These are phyloP conservation scores for Ustilago cynodontis DNA, from an alignment of 1,284 basidiomycete genomes.

Conservation along the genomic window DNA sequence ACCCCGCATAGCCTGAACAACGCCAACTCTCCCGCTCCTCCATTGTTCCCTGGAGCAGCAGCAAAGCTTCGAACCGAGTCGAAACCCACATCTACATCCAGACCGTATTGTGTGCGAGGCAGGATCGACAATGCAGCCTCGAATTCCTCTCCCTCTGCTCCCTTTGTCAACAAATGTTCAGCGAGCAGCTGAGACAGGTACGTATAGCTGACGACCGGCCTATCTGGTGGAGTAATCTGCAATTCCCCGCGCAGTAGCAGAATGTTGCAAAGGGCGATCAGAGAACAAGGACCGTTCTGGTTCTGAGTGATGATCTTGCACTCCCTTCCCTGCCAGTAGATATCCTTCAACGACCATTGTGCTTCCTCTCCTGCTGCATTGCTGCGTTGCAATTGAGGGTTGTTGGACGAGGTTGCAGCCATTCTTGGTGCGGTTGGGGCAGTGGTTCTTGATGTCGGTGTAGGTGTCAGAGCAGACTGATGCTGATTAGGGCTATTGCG, in stretches of 20 bases:
- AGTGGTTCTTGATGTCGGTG: not conserved
- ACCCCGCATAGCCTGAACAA: slow-evolving; percentile 86
- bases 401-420: not conserved
- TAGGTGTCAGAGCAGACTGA: not conserved
- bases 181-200: slow-evolving; percentile 84
- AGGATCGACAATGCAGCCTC: slow-evolving; percentile 83
- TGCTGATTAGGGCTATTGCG: not conserved
- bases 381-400: not conserved
- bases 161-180: slow-evolving; percentile 78
- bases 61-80: slow-evolving; percentile 52
- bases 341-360: slow-evolving; percentile 63
- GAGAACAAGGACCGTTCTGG: slow-evolving; percentile 80
- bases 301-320: slow-evolving; percentile 72
- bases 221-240: slow-evolving; percentile 74
- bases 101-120: slow-evolving; percentile 81
- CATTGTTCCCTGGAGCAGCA: slow-evolving; percentile 72
- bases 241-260: slow-evolving; percentile 57
- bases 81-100: slow-evolving; percentile 60
- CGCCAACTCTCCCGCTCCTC: slow-evolving; percentile 77
- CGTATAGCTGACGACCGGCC: slow-evolving; percentile 81
- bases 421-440: not conserved
- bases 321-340: slow-evolving; percentile 51
- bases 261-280: slow-evolving; percentile 78
- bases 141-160: slow-evolving; percentile 73
- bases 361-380: slow-evolving; percentile 39